Percentiles rank a stretch among this genome's conserved stretches.
Evolutionary conservation across 495 filamentous ascomycete genomes (phyloP).

Genomic region (Tuber melanosporum): DNA sequence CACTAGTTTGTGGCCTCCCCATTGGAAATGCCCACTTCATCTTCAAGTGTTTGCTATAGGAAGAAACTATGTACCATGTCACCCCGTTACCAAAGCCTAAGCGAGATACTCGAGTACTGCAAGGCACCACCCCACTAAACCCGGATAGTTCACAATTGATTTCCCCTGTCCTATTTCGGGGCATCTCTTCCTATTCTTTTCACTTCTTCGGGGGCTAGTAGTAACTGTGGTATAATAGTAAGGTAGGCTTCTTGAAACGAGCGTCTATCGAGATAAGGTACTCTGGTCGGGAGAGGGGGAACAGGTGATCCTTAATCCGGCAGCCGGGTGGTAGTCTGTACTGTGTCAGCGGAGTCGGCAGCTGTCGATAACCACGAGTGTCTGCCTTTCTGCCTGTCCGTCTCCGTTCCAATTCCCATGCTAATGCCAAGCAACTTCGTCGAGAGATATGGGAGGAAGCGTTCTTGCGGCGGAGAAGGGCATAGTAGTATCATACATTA

Average conservation of each 20-base stretch:
- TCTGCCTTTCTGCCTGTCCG: not conserved
- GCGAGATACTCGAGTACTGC: conserved; percentile 9
- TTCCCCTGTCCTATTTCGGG: not conserved
- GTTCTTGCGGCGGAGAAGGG: not conserved
- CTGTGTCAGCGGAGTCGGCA: not conserved
- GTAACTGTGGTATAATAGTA: not conserved
- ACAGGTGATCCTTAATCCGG: not conserved
- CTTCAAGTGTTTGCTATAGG: not conserved
- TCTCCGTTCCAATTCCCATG: not conserved
- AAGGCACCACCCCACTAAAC: conserved; percentile 6
- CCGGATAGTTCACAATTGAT: not conserved
- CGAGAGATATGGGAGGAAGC: not conserved
- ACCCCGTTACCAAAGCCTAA: not conserved
- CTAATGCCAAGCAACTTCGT: not conserved
- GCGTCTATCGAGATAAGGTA: not conserved
- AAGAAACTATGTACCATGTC: not conserved
- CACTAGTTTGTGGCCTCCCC: not conserved
- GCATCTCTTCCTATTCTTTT: not conserved
- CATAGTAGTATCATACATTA: not conserved
- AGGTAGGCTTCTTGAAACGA: not conserved
- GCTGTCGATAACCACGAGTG: not conserved
- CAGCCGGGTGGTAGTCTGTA: not conserved
- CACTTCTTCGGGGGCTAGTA: not conserved
- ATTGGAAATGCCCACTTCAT: not conserved
- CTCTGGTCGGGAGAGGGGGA: not conserved